phyloP scores from a whole-genome alignment of 768 basidiomycete genomes.

The Rhizopogon vinicolor region DNA sequence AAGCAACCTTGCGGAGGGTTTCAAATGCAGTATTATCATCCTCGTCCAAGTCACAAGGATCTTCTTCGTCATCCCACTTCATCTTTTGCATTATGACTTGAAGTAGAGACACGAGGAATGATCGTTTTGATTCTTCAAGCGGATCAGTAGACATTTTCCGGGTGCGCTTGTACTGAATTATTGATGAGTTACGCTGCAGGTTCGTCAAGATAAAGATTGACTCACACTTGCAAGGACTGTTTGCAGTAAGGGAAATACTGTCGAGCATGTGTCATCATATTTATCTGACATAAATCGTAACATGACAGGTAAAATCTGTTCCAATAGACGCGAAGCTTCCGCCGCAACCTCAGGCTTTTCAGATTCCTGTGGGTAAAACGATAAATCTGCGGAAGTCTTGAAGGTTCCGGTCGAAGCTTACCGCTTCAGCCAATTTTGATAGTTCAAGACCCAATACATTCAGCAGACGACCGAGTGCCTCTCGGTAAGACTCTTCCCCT shows the following conservation, averaged over 20 bases:
- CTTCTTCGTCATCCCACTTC: slow-evolving; percentile 84
- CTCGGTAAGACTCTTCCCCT: slow-evolving; percentile 85
- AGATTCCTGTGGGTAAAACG: slow-evolving; percentile 42
- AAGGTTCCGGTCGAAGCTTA: slow-evolving; percentile 21
- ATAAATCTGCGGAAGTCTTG: slow-evolving; percentile 1
- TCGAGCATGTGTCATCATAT: slow-evolving; percentile 84
- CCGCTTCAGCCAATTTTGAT: slow-evolving; percentile 72
- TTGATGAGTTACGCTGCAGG: slow-evolving; percentile 2
- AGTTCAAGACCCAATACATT: slow-evolving; percentile 81
- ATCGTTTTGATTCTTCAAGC: slow-evolving; percentile 59
- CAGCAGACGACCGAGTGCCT: slow-evolving; percentile 80
- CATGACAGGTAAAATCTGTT: slow-evolving; percentile 72
- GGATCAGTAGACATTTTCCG: slow-evolving; percentile 58
- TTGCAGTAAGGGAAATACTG: slow-evolving; percentile 79
- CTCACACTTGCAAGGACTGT: slow-evolving; percentile 70
- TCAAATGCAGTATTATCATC: slow-evolving; percentile 84
- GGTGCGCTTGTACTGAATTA: slow-evolving; percentile 73
- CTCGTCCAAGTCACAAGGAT: slow-evolving; percentile 80
- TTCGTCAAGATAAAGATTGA: background rate
- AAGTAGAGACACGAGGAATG: slow-evolving; percentile 76
- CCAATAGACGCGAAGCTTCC: slow-evolving; percentile 61
- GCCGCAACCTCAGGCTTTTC: slow-evolving; percentile 52
- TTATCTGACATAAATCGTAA: slow-evolving; percentile 87
- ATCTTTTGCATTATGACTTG: slow-evolving; percentile 80
- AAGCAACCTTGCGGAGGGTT: slow-evolving; percentile 70